Percentiles rank a stretch among this genome's conserved stretches.
phyloP scores from a whole-genome alignment of 192 early-diverging fungal genomes.

The Coemansia sp. region DNA sequence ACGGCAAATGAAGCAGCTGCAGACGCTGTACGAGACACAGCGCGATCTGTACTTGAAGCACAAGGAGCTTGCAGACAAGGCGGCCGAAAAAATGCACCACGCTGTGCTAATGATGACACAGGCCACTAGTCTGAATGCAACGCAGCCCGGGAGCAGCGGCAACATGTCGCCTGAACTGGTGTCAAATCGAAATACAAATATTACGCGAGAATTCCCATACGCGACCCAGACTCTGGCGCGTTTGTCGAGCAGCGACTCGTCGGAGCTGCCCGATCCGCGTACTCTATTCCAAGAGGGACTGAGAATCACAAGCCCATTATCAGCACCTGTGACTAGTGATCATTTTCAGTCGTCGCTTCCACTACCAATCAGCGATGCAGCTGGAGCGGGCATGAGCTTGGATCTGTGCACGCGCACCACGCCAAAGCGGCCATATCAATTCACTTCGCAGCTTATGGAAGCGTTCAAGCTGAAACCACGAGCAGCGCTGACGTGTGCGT shows the following conservation, averaged over 20 bases:
- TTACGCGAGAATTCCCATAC: neutral
- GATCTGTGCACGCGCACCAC: neutral
- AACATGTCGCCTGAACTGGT: neutral
- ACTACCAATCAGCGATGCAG: neutral
- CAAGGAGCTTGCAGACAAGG: slow-evolving; percentile 19
- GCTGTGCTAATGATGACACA: slow-evolving; percentile 9
- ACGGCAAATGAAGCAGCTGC: neutral
- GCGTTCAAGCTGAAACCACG: slow-evolving; percentile 42
- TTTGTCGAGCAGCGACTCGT: neutral
- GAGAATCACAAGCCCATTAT: neutral
- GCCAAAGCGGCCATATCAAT: slow-evolving; percentile 20
- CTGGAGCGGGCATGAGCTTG: neutral
- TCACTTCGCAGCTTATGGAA: slow-evolving; percentile 9
- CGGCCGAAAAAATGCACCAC: slow-evolving; percentile 34
- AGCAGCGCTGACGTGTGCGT: slow-evolving; percentile 24
- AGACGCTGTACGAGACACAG: slow-evolving; percentile 22
- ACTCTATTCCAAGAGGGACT: neutral
- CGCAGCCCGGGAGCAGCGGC: neutral
- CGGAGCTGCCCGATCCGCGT: neutral
- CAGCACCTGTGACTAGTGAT: neutral
- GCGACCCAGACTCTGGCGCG: neutral
- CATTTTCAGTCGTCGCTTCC: neutral
- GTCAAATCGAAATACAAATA: neutral
- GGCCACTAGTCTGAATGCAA: too few species aligned
- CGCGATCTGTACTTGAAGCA: slow-evolving; percentile 22